Percentiles rank a stretch among this genome's conserved stretches.
phyloP scores from a whole-genome alignment of 768 basidiomycete species.

The Leccinum disarticulatum region DNA sequence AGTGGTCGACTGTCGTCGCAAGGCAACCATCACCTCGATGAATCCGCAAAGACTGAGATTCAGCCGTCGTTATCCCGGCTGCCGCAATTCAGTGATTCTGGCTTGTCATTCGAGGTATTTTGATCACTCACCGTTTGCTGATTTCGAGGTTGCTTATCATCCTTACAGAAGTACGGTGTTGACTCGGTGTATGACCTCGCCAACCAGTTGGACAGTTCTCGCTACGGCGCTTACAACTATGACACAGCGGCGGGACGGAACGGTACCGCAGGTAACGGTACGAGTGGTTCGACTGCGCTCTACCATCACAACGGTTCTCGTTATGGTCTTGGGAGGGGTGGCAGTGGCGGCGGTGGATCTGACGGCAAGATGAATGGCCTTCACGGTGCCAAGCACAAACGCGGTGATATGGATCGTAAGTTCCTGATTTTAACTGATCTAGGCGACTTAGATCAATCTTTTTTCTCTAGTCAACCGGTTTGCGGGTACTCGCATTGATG shows the following conservation, averaged over 20 bases:
- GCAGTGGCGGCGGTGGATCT: conserved; percentile 43
- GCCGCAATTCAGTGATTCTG: conserved; percentile 56
- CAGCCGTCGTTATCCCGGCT: conserved; percentile 74
- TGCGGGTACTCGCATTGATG: conserved; percentile 92
- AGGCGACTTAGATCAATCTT: not conserved
- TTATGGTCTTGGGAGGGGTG: conserved; percentile 65
- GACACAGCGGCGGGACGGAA: conserved; percentile 46
- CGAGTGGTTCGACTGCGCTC: conserved; percentile 68
- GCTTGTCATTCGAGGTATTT: conserved; percentile 57
- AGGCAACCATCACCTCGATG: conserved; percentile 44
- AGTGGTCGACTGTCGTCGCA: conserved; percentile 63
- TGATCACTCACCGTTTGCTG: conserved; percentile 9
- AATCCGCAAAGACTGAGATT: conserved; percentile 55
- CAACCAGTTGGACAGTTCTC: conserved; percentile 49
- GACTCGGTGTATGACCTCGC: conserved; percentile 53
- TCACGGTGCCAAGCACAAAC: conserved; percentile 92
- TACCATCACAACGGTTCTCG: conserved; percentile 78
- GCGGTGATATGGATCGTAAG: conserved; percentile 89
- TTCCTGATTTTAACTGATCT: conserved; percentile 37
- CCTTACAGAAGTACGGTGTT: conserved; percentile 50
- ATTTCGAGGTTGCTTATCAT: conserved; percentile 10
- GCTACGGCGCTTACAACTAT: conserved; percentile 59
- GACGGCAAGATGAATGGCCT: conserved; percentile 87
- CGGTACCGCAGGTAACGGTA: conserved; percentile 34
- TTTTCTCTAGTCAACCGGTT: conserved; percentile 87